These are phyloP conservation scores for Cytospora schulzeri DNA, from an alignment of 2,329 filamentous ascomycete genomes.

Conservation along the genomic window DNA sequence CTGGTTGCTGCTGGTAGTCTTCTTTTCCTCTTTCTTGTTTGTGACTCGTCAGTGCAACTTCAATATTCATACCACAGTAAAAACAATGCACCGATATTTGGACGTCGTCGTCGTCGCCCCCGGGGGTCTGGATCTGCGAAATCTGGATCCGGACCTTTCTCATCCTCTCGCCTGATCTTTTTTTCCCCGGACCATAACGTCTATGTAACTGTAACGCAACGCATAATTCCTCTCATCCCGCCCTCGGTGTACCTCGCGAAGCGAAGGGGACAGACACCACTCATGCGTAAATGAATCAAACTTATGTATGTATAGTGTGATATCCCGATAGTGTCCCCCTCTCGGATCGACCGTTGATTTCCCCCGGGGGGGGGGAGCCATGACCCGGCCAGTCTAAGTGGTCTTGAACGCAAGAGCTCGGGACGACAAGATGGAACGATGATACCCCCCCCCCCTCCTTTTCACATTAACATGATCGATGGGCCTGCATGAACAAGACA, in stretches of 20 bases:
- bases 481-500: constrained; percentile 4
- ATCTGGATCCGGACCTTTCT: background rate
- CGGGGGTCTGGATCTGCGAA: background rate
- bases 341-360: background rate
- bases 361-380: no score
- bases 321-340: background rate
- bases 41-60: background rate
- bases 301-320: background rate
- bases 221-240: background rate
- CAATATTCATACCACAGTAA: no score
- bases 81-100: background rate
- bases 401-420: no score
- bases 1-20: no score
- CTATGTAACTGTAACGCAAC: no score
- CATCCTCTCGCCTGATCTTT: no score
- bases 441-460: background rate
- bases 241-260: background rate
- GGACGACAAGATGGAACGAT: background rate
- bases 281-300: no score
- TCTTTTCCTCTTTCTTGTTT: no score
- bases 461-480: constrained; percentile 7
- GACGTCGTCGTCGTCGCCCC: no score
- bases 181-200: background rate
- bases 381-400: background rate
- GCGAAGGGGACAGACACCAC: background rate